Conservation (phyloP, 306 rosid species). For the Fragaria iinumae region DNA sequence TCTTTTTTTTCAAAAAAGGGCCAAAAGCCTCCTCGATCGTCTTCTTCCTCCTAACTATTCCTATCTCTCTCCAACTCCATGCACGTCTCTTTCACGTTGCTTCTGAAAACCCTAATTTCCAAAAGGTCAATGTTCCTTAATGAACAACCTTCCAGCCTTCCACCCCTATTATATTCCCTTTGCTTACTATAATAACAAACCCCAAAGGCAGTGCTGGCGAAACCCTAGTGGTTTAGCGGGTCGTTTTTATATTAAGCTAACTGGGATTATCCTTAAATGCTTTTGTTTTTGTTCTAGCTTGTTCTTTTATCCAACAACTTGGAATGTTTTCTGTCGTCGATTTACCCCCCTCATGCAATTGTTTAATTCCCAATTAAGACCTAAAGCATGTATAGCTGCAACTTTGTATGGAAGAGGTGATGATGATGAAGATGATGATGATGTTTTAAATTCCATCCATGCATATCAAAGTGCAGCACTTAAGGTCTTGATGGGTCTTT, state of each 20-base stretch:
- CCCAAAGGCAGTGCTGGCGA: slow-evolving; percentile 4
- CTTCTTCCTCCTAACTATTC: background rate
- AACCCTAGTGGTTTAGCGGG: slow-evolving; percentile 14
- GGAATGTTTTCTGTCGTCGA: slow-evolving; percentile 35
- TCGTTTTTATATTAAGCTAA: slow-evolving; percentile 18
- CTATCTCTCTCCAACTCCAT: slow-evolving; percentile 30
- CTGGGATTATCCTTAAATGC: slow-evolving; percentile 11
- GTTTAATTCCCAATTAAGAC: slow-evolving; percentile 15
- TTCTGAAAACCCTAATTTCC: slow-evolving; percentile 36
- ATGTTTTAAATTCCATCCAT: slow-evolving; percentile 35
- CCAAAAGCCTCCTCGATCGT: background rate
- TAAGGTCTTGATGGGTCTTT: slow-evolving; percentile 45
- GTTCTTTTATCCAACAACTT: slow-evolving; percentile 14
- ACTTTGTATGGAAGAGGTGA: slow-evolving; percentile 1
- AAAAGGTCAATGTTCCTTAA: slow-evolving; percentile 41
- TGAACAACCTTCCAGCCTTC: slow-evolving; percentile 36
- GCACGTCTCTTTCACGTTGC: slow-evolving; percentile 86
- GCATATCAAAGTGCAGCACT: slow-evolving; percentile 50
- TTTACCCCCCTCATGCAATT: slow-evolving; percentile 36
- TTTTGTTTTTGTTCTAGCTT: background rate
- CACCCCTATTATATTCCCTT: slow-evolving; percentile 18
- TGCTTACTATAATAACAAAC: background rate
- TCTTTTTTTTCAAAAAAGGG: background rate
- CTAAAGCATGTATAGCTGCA: background rate
- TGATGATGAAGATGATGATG: slow-evolving; percentile 30